Percentiles rank a stretch among this genome's conserved stretches.
These are phyloP conservation scores for Cryptosporidium tyzzeri DNA, from an alignment of 169 alveolate genomes.

Conservation along the genomic window DNA sequence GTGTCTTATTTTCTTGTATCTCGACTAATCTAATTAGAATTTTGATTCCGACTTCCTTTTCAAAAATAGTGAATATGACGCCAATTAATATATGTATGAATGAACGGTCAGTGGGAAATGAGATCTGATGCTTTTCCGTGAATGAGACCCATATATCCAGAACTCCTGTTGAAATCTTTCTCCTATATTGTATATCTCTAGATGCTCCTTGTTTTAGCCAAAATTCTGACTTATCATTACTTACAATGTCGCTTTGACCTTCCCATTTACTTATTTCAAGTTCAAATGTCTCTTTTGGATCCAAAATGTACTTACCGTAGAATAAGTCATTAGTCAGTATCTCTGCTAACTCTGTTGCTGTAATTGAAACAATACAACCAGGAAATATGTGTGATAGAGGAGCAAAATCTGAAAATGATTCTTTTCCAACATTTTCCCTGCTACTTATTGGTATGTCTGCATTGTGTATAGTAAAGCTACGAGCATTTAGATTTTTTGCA, in stretches of 20 bases:
- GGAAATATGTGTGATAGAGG: conserved; percentile 49
- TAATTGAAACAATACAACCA: conserved; percentile 40
- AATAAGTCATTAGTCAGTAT: conserved; percentile 35
- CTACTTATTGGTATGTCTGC: conserved; percentile 23
- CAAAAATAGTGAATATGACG: conserved; percentile 41
- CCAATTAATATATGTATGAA: conserved; percentile 19
- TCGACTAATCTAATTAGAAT: conserved; percentile 30
- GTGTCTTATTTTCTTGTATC: neutral
- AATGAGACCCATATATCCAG: conserved; percentile 63
- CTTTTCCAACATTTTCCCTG: neutral
- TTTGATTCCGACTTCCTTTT: conserved; percentile 21
- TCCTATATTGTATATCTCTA: conserved; percentile 48
- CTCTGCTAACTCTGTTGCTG: conserved; percentile 17
- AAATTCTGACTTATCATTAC: neutral
- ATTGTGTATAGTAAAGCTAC: conserved; percentile 5
- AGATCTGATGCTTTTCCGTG: conserved; percentile 43
- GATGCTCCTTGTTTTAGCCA: conserved; percentile 19
- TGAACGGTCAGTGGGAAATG: neutral
- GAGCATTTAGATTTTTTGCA: neutral
- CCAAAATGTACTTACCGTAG: conserved; percentile 56
- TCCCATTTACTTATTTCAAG: conserved; percentile 47
- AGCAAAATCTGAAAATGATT: conserved; percentile 15
- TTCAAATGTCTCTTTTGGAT: conserved; percentile 54
- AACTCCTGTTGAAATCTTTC: conserved; percentile 42
- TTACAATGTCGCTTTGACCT: neutral